phyloP scores from a whole-genome alignment of 108 stramenopile species.

The Fistulifera pelliculosa region DNA sequence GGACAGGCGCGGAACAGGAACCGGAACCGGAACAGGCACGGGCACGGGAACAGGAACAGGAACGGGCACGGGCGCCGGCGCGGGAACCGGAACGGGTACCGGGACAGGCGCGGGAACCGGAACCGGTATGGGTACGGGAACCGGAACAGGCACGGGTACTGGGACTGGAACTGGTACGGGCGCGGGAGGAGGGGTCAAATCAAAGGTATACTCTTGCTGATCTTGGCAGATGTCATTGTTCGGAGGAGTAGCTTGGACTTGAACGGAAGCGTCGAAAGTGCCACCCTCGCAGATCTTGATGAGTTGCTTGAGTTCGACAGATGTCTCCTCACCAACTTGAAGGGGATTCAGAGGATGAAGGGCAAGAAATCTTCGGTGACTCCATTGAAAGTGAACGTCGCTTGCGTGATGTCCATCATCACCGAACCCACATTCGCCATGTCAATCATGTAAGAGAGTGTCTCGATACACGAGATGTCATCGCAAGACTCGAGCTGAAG shows the following conservation, averaged over 20 bases:
- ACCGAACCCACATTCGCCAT: neutral
- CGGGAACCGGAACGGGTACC: neutral
- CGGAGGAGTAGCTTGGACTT: neutral
- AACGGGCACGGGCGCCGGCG: neutral
- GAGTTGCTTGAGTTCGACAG: neutral
- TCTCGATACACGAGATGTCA: constrained; percentile 3
- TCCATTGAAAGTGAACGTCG: neutral
- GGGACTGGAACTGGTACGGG: neutral
- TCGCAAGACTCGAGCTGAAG: constrained; percentile 2
- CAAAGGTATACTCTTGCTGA: neutral
- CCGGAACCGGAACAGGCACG: no score
- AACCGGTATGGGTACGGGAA: neutral
- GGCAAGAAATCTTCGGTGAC: neutral
- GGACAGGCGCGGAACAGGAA: no score
- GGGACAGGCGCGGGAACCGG: neutral
- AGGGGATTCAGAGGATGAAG: neutral
- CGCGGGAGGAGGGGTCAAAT: neutral
- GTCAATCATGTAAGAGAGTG: neutral
- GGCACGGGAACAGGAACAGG: neutral
- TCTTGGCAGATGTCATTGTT: neutral
- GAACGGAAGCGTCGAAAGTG: neutral
- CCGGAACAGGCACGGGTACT: neutral
- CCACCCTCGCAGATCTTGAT: neutral
- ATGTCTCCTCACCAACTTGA: neutral
- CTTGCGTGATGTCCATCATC: neutral